Evolutionary conservation across 2,329 filamentous ascomycete species (phyloP), one percentile per base, ranked within the genome.

Genomic region (Blumeria graminis): DNA sequence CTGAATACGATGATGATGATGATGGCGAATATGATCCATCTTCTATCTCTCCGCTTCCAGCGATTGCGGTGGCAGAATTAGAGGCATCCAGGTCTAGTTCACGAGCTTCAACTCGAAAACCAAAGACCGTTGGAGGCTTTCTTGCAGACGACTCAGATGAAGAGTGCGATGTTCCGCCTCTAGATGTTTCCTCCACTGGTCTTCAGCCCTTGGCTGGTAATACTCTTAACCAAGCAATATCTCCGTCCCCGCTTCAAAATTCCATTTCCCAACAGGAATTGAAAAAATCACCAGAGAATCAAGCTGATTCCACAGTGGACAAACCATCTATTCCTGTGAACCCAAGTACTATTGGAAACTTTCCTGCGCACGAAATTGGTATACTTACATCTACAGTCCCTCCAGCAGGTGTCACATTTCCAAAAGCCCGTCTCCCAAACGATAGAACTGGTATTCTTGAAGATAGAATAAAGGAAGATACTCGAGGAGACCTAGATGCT

Each of bases 391-490:
- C 63, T 56, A 57, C 61, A 61, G 57, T 56, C 56, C 60, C 63
- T 60, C 60, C 34, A 57, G 46, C 62, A 60, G 59, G 39, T 57
- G 45, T 59, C 18, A 62, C 63, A 58, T 36, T 62, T 28, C 63
- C 66, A 28, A 67, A 66, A 59, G 66, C 65, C 43, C 64, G 66
- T 38, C 62, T 68, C 53, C 65, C 66, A 34, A 65, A 68, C 63
- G 66, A 68, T 56, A 63, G 59, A 58, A 65, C 60, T 55, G 66
- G 66, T 51, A 65, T 66, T 56, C 75, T 96, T 65, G 90, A 98
- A 72, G 86, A 92, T 68, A 82, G 90, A 65, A 84, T 96, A 68
- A 82, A 84, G 67, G 86, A 95, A 65, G 92, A 98, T 66, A 86
- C 90, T 14, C 84, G 87, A 64, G 92, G 90, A 65, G 89, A 95